These are phyloP conservation scores for Dryas octopetala DNA, from an alignment of 306 rosid species.

Conservation along the genomic window DNA sequence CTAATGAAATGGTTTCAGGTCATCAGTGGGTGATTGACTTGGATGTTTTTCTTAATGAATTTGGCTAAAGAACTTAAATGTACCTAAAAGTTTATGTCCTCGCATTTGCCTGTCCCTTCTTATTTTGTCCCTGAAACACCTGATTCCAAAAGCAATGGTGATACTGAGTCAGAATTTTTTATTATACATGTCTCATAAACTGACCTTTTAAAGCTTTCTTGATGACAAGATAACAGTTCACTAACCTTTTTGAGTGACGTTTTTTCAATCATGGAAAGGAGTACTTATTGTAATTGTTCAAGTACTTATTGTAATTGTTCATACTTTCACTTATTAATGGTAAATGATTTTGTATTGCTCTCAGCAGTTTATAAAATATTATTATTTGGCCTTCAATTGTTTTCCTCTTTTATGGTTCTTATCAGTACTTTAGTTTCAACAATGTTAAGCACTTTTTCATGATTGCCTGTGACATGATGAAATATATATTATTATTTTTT, in stretches of 20 bases:
- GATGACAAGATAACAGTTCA: not conserved
- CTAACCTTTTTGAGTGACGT: not conserved
- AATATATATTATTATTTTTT: conserved; percentile 11
- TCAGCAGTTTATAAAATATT: not conserved
- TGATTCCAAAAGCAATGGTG: not conserved
- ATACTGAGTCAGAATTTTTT: not conserved
- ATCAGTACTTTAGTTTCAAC: not conserved
- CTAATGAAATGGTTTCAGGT: not conserved
- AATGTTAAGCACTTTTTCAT: not conserved
- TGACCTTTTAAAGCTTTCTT: not conserved
- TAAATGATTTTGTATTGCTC: no score
- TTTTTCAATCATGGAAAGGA: not conserved
- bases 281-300: no score
- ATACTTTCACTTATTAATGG: no score
- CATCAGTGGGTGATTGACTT: not conserved
- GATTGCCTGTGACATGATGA: conserved; percentile 19
- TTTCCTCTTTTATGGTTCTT: not conserved
- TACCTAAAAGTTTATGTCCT: no score
- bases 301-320: no score
- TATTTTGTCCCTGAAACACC: not conserved
- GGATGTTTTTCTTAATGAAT: no score
- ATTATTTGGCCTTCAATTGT: not conserved
- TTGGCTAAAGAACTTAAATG: no score
- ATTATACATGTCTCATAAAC: not conserved
- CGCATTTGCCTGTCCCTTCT: not conserved